Conservation (phyloP, 2,329 filamentous ascomycete genomes). For the Fonsecaea nubica region DNA sequence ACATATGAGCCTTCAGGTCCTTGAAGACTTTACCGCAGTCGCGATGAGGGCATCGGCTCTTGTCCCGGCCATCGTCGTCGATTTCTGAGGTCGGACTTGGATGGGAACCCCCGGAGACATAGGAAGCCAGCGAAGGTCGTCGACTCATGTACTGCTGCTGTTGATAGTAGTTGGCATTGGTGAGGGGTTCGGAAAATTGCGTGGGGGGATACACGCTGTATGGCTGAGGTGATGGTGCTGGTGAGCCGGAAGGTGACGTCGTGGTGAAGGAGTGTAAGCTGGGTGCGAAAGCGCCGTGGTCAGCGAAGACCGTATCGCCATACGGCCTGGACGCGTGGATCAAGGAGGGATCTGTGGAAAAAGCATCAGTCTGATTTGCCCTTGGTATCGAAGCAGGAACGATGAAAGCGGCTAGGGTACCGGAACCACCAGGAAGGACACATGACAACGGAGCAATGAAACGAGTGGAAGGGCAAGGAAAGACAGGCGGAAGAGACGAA, state of each 20-base stretch:
- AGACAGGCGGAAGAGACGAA: conserved; percentile 52
- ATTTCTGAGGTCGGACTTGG: conserved; percentile 65
- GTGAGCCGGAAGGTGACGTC: conserved; percentile 47
- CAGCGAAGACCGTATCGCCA: conserved; percentile 25
- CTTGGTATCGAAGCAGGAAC: neutral
- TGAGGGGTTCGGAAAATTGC: conserved; percentile 40
- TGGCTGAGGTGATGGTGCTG: conserved; percentile 41
- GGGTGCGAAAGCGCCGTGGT: conserved; percentile 44
- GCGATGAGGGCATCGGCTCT: conserved; percentile 77
- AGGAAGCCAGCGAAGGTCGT: conserved; percentile 68
- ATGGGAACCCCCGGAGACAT: conserved; percentile 69
- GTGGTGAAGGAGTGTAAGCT: conserved; percentile 36
- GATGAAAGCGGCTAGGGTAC: neutral
- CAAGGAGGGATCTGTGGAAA: conserved; percentile 35
- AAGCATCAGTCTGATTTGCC: conserved; percentile 24
- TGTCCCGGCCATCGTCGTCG: conserved; percentile 67
- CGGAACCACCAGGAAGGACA: neutral
- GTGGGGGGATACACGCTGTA: conserved; percentile 41
- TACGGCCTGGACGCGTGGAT: conserved; percentile 31
- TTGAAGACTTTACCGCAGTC: conserved; percentile 88
- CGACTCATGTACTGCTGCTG: conserved; percentile 40
- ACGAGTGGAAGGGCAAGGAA: conserved; percentile 36
- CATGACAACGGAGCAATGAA: conserved; percentile 25
- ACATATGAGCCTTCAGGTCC: conserved; percentile 90
- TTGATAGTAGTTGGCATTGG: conserved; percentile 39